Evolutionary conservation across 352 stramenopile species (phyloP).

Genomic region (Phytophthora fragariae): DNA sequence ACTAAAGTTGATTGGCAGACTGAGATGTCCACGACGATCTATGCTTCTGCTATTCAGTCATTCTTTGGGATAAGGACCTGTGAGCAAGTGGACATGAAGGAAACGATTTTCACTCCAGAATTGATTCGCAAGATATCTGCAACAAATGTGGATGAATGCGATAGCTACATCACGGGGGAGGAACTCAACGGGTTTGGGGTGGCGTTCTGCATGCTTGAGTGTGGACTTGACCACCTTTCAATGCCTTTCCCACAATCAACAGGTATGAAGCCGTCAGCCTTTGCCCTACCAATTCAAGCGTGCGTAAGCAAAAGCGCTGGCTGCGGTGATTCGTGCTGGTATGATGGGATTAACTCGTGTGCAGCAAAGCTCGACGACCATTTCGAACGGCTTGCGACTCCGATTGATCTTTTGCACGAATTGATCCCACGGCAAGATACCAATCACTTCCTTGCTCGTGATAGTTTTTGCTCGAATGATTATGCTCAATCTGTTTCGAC

Average conservation of each 20-base stretch:
- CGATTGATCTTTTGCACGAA: slow-evolving; percentile 26
- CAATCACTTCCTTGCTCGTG: slow-evolving; percentile 23
- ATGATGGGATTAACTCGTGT: slow-evolving; percentile 25
- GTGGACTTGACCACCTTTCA: slow-evolving; percentile 31
- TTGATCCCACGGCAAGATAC: slow-evolving; percentile 32
- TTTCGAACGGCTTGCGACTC: slow-evolving; percentile 44
- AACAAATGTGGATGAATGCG: slow-evolving; percentile 30
- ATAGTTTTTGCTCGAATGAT: slow-evolving; percentile 11
- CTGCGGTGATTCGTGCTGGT: slow-evolving; percentile 14
- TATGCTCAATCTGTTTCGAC: slow-evolving; percentile 49
- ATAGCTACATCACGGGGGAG: slow-evolving; percentile 24
- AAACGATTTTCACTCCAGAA: slow-evolving; percentile 37
- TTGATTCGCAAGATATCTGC: slow-evolving; percentile 52
- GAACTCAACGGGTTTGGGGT: slow-evolving; percentile 66
- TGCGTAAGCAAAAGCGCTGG: slow-evolving; percentile 8
- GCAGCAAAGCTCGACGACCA: slow-evolving; percentile 37
- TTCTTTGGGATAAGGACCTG: slow-evolving; percentile 40
- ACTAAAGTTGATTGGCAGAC: slow-evolving; percentile 48
- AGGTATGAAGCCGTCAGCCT: slow-evolving; percentile 27
- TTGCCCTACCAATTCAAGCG: slow-evolving; percentile 32
- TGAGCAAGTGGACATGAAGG: slow-evolving; percentile 12
- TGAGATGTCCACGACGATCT: slow-evolving; percentile 44
- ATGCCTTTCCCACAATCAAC: slow-evolving; percentile 32
- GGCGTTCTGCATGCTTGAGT: slow-evolving; percentile 57
- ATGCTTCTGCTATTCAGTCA: slow-evolving; percentile 45